Evolutionary conservation across 1,139 yeast species (phyloP), one percentile per base, ranked within the genome.

Genomic region (Hanseniaspora uvarum): DNA sequence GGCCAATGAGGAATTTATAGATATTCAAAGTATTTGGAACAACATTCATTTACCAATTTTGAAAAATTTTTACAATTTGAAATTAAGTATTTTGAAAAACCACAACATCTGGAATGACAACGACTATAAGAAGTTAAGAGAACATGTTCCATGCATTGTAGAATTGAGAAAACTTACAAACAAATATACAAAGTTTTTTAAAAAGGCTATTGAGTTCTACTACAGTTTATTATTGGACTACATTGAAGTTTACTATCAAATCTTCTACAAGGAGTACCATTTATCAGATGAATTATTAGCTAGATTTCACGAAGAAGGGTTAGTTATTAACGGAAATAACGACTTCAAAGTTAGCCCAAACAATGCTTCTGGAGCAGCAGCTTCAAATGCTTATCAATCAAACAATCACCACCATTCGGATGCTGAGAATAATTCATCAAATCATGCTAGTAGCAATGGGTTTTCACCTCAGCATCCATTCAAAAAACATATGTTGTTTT

Each of bases 81-180:
- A 54, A 28, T 21, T 48, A n/a, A 26, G 37, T 31, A 54, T 49
- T 19, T 45, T 54, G 11, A 39, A 48, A 28, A 46, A 49, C 19
- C 52, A 54, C 28, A 54, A 54, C 37, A 54, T 54, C 14, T 30
- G 26, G 19, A 49, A 39, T 23, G 52, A 54, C 16, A 41, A 53
- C 38, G 52, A 53, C 18, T 50, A 50, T 26, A 53, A 53, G 48
- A 54, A 54, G 28, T 16, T 54, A 33, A 48, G 56, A 40, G 53
- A 54, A 12, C 51, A 53, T 26, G 56, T 54, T 4, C 49, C 47
- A 18, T 54, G 56, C 23, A 54, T 54, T 2, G 82, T 81, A 10
- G 86, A 81, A 60, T 66, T 78, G 55, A 66, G 86, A 55, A 81
- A 79, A 59, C 60, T 80, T 48, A 75, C 79, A 61, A 79, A 75